A percentile compares a stretch with the other conserved stretches of the same genome.
phyloP scores from a whole-genome alignment of 2,329 filamentous ascomycete species.

The Sporothrix pseudoabietina region DNA sequence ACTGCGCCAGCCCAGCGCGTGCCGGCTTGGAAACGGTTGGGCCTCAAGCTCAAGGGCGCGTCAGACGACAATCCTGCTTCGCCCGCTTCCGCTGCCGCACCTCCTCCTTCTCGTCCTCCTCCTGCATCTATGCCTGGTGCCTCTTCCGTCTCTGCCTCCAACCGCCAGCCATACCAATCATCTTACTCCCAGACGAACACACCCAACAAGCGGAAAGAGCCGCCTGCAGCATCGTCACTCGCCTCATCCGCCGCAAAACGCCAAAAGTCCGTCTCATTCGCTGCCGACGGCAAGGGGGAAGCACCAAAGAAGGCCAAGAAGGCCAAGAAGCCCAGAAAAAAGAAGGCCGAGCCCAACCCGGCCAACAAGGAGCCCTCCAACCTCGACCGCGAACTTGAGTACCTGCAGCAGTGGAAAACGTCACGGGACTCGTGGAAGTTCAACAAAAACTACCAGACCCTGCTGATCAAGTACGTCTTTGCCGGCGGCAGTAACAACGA shows the following conservation, averaged over 20 bases:
- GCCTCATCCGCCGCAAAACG: conserved; percentile 38
- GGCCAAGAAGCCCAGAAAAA: conserved; percentile 40
- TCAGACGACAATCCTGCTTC: conserved; percentile 42
- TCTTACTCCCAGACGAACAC: conserved; percentile 40
- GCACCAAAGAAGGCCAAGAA: conserved; percentile 27
- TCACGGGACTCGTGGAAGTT: conserved; percentile 83
- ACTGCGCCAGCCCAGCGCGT: conserved; percentile 51
- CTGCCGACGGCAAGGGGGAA: conserved; percentile 40
- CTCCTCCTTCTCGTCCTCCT: background rate
- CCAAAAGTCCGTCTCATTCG: conserved; percentile 55
- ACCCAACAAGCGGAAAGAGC: conserved; percentile 34
- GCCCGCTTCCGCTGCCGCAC: conserved; percentile 35
- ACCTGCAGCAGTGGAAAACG: conserved; percentile 74
- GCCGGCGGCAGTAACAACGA: conserved; percentile 58
- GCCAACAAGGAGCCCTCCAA: conserved; percentile 47
- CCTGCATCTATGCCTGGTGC: background rate
- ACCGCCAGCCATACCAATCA: conserved; percentile 44
- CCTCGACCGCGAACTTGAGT: conserved; percentile 69
- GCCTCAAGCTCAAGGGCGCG: conserved; percentile 61
- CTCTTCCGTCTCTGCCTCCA: conserved; percentile 7
- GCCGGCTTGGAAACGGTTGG: conserved; percentile 64
- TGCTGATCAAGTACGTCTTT: conserved; percentile 81
- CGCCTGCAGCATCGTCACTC: conserved; percentile 24
- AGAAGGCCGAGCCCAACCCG: conserved; percentile 31
- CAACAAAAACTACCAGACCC: conserved; percentile 88